Evolutionary conservation across 495 filamentous ascomycete genomes (phyloP).

Genomic region (Aspergillus diversus): DNA sequence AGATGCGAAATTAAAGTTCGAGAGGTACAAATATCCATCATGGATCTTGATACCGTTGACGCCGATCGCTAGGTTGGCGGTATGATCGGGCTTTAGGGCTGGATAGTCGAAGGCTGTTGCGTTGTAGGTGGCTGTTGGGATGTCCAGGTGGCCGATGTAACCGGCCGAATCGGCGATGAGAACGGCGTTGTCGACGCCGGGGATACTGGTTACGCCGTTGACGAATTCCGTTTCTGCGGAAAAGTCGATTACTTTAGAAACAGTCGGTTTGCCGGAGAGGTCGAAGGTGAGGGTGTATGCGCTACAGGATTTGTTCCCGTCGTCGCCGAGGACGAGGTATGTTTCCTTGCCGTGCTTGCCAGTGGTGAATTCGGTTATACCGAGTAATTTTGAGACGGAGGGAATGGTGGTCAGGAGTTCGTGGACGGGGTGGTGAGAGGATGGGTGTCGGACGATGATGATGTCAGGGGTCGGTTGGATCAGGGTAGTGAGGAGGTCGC

Average conservation of each 20-base stretch:
- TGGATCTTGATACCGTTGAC: constrained; percentile 4
- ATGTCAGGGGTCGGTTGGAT: background rate
- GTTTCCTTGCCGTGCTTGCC: background rate
- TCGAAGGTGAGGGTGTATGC: background rate
- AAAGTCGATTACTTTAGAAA: background rate
- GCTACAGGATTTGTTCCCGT: constrained; percentile 1
- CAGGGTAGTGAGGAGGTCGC: background rate
- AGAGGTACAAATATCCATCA: background rate
- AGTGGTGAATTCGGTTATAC: background rate
- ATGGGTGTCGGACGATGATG: background rate
- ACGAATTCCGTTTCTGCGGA: background rate
- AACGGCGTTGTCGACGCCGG: constrained; percentile 1
- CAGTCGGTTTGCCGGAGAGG: background rate
- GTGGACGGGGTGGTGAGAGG: background rate
- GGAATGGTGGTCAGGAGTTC: background rate
- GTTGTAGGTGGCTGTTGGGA: background rate
- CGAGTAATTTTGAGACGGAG: background rate
- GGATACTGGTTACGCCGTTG: constrained; percentile 3
- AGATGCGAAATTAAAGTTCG: background rate
- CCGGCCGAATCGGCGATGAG: background rate
- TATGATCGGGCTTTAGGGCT: background rate
- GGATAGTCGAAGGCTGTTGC: background rate
- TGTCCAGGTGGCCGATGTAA: background rate
- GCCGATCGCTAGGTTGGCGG: background rate
- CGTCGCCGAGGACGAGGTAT: background rate